Percentiles rank a stretch among this genome's conserved stretches.
Conservation (phyloP, 208 protist species). For the Porcisia hertigi region DNA sequence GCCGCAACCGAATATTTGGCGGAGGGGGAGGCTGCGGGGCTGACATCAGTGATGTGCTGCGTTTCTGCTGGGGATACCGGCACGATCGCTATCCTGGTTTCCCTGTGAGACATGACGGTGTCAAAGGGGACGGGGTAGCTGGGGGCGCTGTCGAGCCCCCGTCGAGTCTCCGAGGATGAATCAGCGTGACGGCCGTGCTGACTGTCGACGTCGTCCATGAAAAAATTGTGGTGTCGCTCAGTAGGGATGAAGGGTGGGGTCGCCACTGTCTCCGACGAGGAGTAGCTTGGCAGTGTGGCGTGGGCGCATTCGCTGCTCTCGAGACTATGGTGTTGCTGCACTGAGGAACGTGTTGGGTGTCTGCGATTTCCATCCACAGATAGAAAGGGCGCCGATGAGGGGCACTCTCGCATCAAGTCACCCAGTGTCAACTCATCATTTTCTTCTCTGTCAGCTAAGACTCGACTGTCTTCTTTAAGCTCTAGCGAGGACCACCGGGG, state of each 20-base stretch:
- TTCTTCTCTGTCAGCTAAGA: not conserved
- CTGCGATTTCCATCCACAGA: not conserved
- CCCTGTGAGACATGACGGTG: conserved; percentile 6
- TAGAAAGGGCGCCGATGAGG: not conserved
- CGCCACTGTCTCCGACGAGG: conserved; percentile 16
- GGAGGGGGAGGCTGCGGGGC: not conserved
- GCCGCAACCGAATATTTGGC: not conserved
- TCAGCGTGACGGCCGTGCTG: not conserved
- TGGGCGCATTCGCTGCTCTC: not conserved
- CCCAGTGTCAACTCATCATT: not conserved
- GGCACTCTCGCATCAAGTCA: not conserved
- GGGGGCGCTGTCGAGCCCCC: not conserved
- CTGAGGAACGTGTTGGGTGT: not conserved
- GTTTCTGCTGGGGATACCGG: not conserved
- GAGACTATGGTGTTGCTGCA: not conserved
- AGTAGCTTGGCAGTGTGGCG: not conserved
- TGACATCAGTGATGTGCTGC: not conserved
- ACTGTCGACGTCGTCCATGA: conserved; percentile 27
- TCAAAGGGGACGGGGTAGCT: conserved; percentile 5
- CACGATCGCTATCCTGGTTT: not conserved
- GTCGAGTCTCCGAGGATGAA: not conserved
- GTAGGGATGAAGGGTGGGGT: conserved; percentile 40
- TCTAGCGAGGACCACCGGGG: not conserved
- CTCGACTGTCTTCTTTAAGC: conserved; percentile 12
- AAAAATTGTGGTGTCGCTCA: conserved; percentile 37